Percentiles rank a stretch among this genome's conserved stretches.
Conservation (phyloP, 148 eudicot species). For the Rhododendron molle region DNA sequence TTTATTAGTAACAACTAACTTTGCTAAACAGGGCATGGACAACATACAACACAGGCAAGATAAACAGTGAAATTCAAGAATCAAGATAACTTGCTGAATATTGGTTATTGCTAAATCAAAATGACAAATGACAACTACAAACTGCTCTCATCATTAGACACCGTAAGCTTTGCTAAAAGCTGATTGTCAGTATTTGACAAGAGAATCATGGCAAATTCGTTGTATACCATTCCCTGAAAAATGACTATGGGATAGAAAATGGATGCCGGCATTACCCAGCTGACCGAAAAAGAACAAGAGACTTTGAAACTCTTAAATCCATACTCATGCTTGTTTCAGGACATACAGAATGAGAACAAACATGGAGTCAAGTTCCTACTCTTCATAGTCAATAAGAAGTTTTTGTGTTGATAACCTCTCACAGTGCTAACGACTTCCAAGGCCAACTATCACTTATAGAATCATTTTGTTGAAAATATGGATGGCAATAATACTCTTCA, state of each 20-base stretch:
- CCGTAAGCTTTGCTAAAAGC: not conserved
- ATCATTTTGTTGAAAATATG: not conserved
- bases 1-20: not conserved
- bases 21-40: not conserved
- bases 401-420: not conserved
- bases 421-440: not conserved
- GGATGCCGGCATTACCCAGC: not conserved
- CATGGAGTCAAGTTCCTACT: not conserved
- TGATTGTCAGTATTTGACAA: not conserved
- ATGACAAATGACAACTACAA: not conserved
- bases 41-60: not conserved
- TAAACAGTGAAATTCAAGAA: not conserved
- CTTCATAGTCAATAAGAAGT: not conserved
- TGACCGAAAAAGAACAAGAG: not conserved
- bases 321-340: constrained; percentile 4
- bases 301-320: not conserved
- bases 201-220: not conserved
- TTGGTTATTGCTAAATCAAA: not conserved
- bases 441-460: not conserved
- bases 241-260: not conserved
- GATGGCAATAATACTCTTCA: not conserved
- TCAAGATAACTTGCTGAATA: not conserved
- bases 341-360: constrained; percentile 3
- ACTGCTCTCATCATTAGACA: not conserved
- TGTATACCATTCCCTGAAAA: not conserved